phyloP scores from a whole-genome alignment of 106 monocot genomes.

The Triglochin maritima region DNA sequence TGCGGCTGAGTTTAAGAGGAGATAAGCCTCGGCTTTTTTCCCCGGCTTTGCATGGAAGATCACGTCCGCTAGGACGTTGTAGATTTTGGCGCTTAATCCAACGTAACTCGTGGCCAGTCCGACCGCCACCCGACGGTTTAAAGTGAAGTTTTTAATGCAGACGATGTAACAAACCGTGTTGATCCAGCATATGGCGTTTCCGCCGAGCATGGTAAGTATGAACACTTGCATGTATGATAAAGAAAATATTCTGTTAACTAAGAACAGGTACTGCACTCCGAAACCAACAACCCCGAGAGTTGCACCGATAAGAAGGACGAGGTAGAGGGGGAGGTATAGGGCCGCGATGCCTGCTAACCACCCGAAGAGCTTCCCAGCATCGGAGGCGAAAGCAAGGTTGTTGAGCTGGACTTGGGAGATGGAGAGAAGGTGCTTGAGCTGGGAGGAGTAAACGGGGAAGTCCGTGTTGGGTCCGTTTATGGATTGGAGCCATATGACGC shows the following conservation, averaged over 20 bases:
- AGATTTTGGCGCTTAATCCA: constrained; percentile 60
- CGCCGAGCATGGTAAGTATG: constrained; percentile 39
- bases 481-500: constrained; percentile 63
- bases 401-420: constrained; percentile 73
- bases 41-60: constrained; percentile 9
- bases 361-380: constrained; percentile 68
- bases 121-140: constrained; percentile 28
- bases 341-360: constrained; percentile 63
- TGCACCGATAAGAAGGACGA: constrained; percentile 49
- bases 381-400: constrained; percentile 73
- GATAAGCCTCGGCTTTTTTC: constrained; percentile 29
- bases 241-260: constrained; percentile 18
- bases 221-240: constrained; percentile 60
- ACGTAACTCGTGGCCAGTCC: constrained; percentile 63
- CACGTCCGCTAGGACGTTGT: constrained; percentile 31
- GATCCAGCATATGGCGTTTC: constrained; percentile 82
- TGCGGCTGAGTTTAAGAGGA: constrained; percentile 50
- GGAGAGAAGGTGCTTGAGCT: constrained; percentile 56
- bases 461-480: constrained; percentile 58
- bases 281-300: constrained; percentile 58
- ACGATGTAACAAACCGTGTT: constrained; percentile 69
- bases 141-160: constrained; percentile 55
- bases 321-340: constrained; percentile 39
- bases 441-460: constrained; percentile 77
- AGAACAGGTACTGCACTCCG: constrained; percentile 66